phyloP scores from a whole-genome alignment of 345 rosid species.

The Gossypium raimondii region DNA sequence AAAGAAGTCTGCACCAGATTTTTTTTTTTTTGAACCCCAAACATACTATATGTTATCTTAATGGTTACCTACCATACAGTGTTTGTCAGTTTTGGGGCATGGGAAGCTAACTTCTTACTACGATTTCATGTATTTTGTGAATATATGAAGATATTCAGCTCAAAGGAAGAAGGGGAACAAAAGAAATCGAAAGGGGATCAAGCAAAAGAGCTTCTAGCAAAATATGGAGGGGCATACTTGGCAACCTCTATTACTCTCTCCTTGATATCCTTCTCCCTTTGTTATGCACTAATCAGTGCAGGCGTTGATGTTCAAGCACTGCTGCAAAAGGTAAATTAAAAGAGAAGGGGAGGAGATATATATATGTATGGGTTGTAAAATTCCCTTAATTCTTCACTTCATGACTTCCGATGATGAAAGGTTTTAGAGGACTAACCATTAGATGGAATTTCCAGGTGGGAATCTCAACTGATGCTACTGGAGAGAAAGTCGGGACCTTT shows the following conservation, averaged over 20 bases:
- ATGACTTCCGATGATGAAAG: neutral
- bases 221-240: conserved; percentile 92
- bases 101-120: neutral
- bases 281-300: conserved; percentile 60
- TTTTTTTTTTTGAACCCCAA: too few relatives aligned
- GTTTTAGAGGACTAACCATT: neutral
- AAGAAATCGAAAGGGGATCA: conserved; percentile 67
- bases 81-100: neutral
- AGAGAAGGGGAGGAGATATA: too few relatives aligned
- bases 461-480: conserved; percentile 57
- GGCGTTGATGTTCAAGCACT: conserved; percentile 79
- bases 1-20: too few relatives aligned
- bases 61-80: too few relatives aligned
- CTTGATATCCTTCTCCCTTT: conserved; percentile 68
- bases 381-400: conserved; percentile 15
- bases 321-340: conserved; percentile 44
- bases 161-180: conserved; percentile 33
- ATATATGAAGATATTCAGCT: conserved; percentile 56
- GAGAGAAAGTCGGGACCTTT: conserved; percentile 81
- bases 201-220: conserved; percentile 72
- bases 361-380: neutral
- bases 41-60: too few relatives aligned
- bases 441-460: conserved; percentile 50
- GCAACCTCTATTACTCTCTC: conserved; percentile 93
- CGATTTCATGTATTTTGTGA: neutral